These are phyloP conservation scores for Phytophthora citrophthora DNA, from an alignment of 352 stramenopile species.

Conservation along the genomic window DNA sequence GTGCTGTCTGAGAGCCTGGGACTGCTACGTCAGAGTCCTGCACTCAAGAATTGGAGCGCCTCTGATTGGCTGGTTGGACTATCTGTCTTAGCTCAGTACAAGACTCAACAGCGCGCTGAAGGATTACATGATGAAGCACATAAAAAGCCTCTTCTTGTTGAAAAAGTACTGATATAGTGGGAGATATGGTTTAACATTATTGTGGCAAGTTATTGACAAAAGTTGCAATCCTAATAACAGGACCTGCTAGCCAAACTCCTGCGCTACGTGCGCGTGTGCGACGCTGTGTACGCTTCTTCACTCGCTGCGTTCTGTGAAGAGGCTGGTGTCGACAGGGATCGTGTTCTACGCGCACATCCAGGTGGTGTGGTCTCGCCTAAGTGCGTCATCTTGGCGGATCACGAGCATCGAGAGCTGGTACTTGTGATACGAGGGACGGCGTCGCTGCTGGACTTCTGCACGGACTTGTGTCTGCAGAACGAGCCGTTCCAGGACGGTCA, in stretches of 20 bases:
- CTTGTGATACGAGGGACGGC: conserved; percentile 71
- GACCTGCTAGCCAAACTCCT: conserved; percentile 40
- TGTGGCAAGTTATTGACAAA: conserved; percentile 5
- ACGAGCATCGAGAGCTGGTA: conserved; percentile 63
- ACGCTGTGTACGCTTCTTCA: conserved; percentile 74
- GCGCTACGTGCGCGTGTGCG: conserved; percentile 67
- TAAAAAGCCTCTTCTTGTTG: conserved; percentile 31
- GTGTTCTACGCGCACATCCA: conserved; percentile 54
- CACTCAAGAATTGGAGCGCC: conserved; percentile 71
- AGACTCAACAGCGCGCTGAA: conserved; percentile 44
- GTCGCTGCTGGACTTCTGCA: conserved; percentile 85
- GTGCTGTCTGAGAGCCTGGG: conserved; percentile 76
- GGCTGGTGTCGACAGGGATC: conserved; percentile 40
- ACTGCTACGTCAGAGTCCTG: conserved; percentile 59
- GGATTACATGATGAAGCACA: conserved; percentile 35
- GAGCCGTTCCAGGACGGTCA: conserved; percentile 73
- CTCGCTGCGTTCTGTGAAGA: conserved; percentile 61
- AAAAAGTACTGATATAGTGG: conserved; percentile 24
- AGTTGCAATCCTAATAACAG: conserved; percentile 4
- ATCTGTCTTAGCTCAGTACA: conserved; percentile 77
- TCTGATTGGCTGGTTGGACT: conserved; percentile 85
- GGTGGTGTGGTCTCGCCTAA: conserved; percentile 84
- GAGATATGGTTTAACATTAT: not conserved
- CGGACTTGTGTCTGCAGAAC: conserved; percentile 79
- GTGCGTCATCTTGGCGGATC: conserved; percentile 67